These are phyloP conservation scores for Patellifolia procumbens DNA, from an alignment of 179 eudicot species.

Conservation along the genomic window DNA sequence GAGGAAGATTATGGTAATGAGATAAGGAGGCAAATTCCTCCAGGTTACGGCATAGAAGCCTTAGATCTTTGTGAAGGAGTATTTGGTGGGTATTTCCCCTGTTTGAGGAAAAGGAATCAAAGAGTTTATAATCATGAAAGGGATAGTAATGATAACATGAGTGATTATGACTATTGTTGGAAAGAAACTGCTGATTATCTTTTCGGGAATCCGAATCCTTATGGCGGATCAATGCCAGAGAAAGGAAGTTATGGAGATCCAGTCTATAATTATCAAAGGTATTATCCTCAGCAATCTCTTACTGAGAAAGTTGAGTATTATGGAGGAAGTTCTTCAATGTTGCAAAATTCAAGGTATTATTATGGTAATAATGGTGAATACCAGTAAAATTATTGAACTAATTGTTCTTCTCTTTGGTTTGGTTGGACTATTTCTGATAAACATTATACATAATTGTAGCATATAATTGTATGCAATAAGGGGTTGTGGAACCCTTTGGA, in stretches of 20 bases:
- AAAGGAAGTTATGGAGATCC: slow-evolving; percentile 41
- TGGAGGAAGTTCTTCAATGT: slow-evolving; percentile 14
- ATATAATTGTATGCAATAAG: background rate
- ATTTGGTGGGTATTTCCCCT: slow-evolving; percentile 79
- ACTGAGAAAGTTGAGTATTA: slow-evolving; percentile 21
- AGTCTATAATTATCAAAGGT: slow-evolving; percentile 30
- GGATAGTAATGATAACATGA: slow-evolving; percentile 12
- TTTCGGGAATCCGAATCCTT: slow-evolving; percentile 57
- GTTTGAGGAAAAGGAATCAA: slow-evolving; percentile 45
- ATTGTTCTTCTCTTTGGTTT: background rate
- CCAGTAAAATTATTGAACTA: background rate
- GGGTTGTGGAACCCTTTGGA: background rate
- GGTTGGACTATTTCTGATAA: background rate
- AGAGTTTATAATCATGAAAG: slow-evolving; percentile 4
- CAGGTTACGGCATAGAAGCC: slow-evolving; percentile 59
- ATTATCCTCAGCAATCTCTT: slow-evolving; percentile 32
- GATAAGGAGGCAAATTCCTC: slow-evolving; percentile 37
- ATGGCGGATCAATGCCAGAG: slow-evolving; percentile 39
- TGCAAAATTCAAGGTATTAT: slow-evolving; percentile 14
- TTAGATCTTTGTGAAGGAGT: slow-evolving; percentile 64
- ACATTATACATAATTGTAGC: background rate
- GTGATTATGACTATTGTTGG: slow-evolving; percentile 44
- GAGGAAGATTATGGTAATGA: slow-evolving; percentile 14
- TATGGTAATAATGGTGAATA: slow-evolving; percentile 21
- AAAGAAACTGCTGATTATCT: slow-evolving; percentile 59